Evolutionary conservation across 2,329 filamentous ascomycete species (phyloP).

Genomic region (Cadophora sp.): DNA sequence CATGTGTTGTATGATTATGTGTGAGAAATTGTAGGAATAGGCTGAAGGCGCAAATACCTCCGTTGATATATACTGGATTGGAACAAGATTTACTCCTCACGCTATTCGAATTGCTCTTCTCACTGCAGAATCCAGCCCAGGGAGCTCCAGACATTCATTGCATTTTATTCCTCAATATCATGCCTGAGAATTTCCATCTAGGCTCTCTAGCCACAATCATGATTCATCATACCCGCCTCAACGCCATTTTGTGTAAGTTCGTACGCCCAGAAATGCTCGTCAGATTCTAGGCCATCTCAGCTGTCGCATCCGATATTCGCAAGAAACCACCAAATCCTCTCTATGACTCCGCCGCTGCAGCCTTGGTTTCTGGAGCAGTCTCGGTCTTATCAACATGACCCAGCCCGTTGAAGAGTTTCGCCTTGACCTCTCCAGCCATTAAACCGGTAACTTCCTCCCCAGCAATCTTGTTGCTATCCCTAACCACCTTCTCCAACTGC

Average conservation of each 20-base stretch:
- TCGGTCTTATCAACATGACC: constrained; percentile 29
- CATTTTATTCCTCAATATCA: constrained; percentile 12
- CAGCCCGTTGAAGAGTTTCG: constrained; percentile 53
- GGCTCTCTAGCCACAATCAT: constrained; percentile 23
- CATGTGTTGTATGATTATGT: not conserved
- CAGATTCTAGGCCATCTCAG: not conserved
- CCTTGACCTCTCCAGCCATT: constrained; percentile 54
- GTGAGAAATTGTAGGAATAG: not conserved
- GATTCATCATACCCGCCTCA: constrained; percentile 28
- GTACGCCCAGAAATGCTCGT: constrained; percentile 33
- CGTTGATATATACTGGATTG: not conserved
- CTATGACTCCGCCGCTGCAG: constrained; percentile 17
- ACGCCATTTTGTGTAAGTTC: constrained; percentile 31
- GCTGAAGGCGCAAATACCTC: not conserved
- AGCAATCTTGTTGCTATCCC: constrained; percentile 62
- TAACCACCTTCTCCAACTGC: constrained; percentile 60
- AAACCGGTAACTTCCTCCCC: constrained; percentile 56
- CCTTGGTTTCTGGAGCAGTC: constrained; percentile 11
- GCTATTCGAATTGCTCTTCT: not conserved
- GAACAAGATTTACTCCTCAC: not conserved
- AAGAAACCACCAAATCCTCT: not conserved
- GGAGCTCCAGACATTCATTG: not conserved
- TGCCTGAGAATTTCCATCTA: constrained; percentile 15
- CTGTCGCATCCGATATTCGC: not conserved
- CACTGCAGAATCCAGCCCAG: not conserved